phyloP scores from a whole-genome alignment of 495 filamentous ascomycete species.

The Aspergillus sclerotioniger region DNA sequence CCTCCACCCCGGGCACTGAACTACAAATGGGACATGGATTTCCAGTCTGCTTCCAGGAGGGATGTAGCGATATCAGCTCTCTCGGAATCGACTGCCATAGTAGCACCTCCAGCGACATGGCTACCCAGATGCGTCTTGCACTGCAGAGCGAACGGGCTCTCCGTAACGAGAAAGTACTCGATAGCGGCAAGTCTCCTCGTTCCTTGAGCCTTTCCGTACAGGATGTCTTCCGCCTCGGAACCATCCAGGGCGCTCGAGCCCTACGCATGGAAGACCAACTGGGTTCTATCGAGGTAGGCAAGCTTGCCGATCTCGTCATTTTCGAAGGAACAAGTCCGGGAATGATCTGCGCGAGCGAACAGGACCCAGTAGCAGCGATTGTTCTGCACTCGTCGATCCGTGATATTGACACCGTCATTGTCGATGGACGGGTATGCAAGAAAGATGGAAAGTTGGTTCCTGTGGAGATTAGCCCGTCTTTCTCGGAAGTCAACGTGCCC shows the following conservation, averaged over 20 bases:
- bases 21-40: slow-evolving; percentile 39
- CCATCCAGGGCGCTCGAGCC: slow-evolving; percentile 46
- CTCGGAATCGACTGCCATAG: slow-evolving; percentile 53
- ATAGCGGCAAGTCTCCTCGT: slow-evolving; percentile 25
- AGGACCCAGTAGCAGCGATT: slow-evolving; percentile 46
- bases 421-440: slow-evolving; percentile 45
- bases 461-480: slow-evolving; percentile 21
- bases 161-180: slow-evolving; percentile 27
- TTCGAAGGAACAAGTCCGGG: slow-evolving; percentile 40
- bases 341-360: slow-evolving; percentile 41
- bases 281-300: slow-evolving; percentile 46
- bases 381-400: slow-evolving; percentile 42
- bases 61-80: slow-evolving; percentile 27
- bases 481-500: slow-evolving; percentile 16
- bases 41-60: slow-evolving; percentile 29
- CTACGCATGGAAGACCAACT: slow-evolving; percentile 41
- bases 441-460: slow-evolving; percentile 25
- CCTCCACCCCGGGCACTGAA: slow-evolving; percentile 42
- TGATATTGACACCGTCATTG: slow-evolving; percentile 50
- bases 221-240: slow-evolving; percentile 50
- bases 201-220: slow-evolving; percentile 36
- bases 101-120: slow-evolving; percentile 37
- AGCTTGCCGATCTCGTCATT: slow-evolving; percentile 46
- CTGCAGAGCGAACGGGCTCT: slow-evolving; percentile 39
- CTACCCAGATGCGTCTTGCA: slow-evolving; percentile 44